Evolutionary conservation across 306 rosid species (phyloP).

Genomic region (Hylodesmum podocarpum): DNA sequence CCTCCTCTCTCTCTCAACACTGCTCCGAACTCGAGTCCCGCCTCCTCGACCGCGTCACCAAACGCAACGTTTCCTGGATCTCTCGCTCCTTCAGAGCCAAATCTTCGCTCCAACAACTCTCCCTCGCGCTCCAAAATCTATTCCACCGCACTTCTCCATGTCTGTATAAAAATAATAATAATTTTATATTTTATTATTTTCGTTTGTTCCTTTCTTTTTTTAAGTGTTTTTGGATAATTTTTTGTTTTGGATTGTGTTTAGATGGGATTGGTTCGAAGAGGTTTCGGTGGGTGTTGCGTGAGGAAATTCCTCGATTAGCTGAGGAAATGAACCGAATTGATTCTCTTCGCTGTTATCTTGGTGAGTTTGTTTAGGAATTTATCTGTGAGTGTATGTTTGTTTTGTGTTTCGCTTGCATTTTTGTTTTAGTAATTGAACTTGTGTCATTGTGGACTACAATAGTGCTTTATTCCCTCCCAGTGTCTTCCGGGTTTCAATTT

Average conservation of each 20-base stretch:
- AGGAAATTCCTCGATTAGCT: conserved; percentile 59
- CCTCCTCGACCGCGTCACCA: conserved; percentile 32
- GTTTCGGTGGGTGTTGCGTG: conserved; percentile 37
- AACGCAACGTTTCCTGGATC: conserved; percentile 61
- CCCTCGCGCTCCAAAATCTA: conserved; percentile 46
- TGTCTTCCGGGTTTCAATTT: not conserved
- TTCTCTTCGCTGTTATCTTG: conserved; percentile 53
- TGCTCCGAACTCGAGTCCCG: conserved; percentile 46
- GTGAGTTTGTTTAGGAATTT: conserved; percentile 38
- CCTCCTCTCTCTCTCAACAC: conserved; percentile 32
- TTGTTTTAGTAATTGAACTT: not conserved
- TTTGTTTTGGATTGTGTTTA: not conserved
- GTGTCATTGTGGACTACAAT: not conserved
- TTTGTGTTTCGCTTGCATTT: not conserved
- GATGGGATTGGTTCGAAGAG: conserved; percentile 55
- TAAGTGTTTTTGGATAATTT: not conserved
- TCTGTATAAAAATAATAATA: conserved; percentile 20
- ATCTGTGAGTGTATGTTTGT: not conserved
- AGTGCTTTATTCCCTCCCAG: not conserved
- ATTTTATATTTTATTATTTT: not conserved
- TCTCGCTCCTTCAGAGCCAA: conserved; percentile 49
- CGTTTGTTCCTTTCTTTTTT: not conserved
- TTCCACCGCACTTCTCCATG: conserved; percentile 55
- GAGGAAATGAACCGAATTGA: conserved; percentile 49
- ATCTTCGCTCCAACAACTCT: conserved; percentile 39